These are phyloP conservation scores for Tieghemiomyces parasiticus DNA, from an alignment of 192 early-diverging fungal genomes.

Conservation along the genomic window DNA sequence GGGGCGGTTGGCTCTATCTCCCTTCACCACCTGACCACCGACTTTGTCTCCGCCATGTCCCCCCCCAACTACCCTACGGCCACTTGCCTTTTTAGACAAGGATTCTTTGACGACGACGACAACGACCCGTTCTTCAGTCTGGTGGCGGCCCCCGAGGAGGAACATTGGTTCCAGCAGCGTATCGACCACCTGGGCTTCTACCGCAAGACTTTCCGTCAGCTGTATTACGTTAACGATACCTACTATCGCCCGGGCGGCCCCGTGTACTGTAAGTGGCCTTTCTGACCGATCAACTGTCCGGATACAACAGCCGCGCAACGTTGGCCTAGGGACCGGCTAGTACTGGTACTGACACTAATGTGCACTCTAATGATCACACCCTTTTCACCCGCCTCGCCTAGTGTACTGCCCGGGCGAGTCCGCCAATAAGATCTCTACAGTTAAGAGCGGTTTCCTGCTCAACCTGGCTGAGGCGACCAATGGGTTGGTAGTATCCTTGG, in stretches of 20 bases:
- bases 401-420: constrained; percentile 21
- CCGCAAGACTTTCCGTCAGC: constrained; percentile 25
- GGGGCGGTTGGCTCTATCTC: no score
- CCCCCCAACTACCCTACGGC: no score
- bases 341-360: not conserved
- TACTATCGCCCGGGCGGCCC: constrained; percentile 25
- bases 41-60: no score
- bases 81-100: no score
- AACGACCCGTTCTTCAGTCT: not conserved
- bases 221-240: constrained; percentile 22
- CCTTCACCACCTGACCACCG: no score
- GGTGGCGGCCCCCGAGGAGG: constrained; percentile 6
- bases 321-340: not conserved
- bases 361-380: not conserved
- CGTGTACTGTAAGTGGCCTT: constrained; percentile 14
- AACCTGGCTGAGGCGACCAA: constrained; percentile 37
- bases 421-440: constrained; percentile 12
- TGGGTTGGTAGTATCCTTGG: constrained; percentile 40
- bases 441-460: constrained; percentile 14
- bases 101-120: not conserved
- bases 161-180: constrained; percentile 25
- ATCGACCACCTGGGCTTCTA: constrained; percentile 23
- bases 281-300: no score
- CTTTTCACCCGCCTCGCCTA: not conserved
- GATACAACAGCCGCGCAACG: no score